Percentiles rank a stretch among this genome's conserved stretches.
Conservation (phyloP, 208 protist species). For the Wallacemonas sp. region DNA sequence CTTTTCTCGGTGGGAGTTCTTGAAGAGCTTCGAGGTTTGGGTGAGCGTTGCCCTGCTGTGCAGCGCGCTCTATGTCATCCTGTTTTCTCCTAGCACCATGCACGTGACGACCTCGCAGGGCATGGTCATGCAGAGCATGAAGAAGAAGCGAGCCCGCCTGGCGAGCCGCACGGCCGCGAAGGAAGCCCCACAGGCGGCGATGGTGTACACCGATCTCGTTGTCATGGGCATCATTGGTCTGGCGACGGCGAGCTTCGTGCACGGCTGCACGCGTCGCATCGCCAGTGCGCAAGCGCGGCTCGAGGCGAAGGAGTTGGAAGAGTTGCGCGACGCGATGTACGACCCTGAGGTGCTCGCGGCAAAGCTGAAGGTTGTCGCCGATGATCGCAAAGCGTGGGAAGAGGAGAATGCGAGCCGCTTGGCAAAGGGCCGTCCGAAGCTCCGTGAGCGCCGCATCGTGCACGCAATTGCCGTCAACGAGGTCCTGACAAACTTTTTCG, state of each 20-base stretch:
- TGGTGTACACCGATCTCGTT: conserved; percentile 55
- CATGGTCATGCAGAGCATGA: conserved; percentile 2
- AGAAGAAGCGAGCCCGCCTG: conserved; percentile 17
- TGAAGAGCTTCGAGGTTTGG: conserved; percentile 15
- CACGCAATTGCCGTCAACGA: conserved; percentile 31
- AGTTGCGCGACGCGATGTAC: background rate
- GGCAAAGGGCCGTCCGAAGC: conserved; percentile 14
- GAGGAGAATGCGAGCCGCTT: conserved; percentile 25
- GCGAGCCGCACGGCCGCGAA: conserved; percentile 22
- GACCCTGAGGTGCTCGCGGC: conserved; percentile 14
- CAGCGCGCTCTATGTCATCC: background rate
- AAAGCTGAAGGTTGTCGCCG: conserved; percentile 9
- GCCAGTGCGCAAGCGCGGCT: conserved; percentile 15
- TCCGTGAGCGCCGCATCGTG: conserved; percentile 24
- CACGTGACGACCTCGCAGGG: conserved; percentile 5
- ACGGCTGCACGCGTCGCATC: conserved; percentile 18
- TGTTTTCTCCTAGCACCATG: conserved; percentile 19
- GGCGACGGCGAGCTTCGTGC: conserved; percentile 27
- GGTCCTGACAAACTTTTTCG: conserved; percentile 43
- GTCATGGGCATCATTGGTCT: conserved; percentile 32
- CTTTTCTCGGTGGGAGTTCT: conserved; percentile 3
- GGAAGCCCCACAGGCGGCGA: background rate
- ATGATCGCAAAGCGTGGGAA: conserved; percentile 23
- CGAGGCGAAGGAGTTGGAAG: conserved; percentile 13
- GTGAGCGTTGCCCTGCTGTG: conserved; percentile 11